phyloP scores from a whole-genome alignment of 768 basidiomycete genomes.

The Rossbeevera mucosa region DNA sequence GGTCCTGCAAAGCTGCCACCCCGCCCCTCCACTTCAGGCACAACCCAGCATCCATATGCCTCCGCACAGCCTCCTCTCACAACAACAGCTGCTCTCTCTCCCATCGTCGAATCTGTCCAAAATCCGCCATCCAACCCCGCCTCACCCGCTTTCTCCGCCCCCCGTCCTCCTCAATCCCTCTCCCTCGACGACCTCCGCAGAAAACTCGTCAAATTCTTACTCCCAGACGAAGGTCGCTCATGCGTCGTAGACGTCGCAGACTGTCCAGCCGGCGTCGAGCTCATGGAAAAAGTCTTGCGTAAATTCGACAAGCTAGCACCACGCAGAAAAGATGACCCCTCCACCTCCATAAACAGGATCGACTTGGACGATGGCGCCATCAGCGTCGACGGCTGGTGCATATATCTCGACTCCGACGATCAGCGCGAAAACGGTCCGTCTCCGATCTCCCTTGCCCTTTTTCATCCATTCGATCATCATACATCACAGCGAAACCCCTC shows the following conservation, averaged over 20 bases:
- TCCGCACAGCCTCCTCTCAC: slow-evolving; percentile 42
- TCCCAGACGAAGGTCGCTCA: slow-evolving; percentile 76
- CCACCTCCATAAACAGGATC: slow-evolving; percentile 47
- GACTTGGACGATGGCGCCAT: slow-evolving; percentile 71
- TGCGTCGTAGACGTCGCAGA: slow-evolving; percentile 78
- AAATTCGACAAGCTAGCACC: slow-evolving; percentile 72
- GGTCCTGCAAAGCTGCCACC: slow-evolving; percentile 42
- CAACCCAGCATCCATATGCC: slow-evolving; percentile 56
- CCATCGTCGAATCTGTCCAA: slow-evolving; percentile 64
- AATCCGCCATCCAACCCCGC: slow-evolving; percentile 35
- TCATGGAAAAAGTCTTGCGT: slow-evolving; percentile 82
- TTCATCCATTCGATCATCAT: neutral
- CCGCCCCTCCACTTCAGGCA: slow-evolving; percentile 40
- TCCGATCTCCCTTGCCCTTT: neutral
- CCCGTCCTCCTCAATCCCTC: slow-evolving; percentile 37
- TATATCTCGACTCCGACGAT: slow-evolving; percentile 62
- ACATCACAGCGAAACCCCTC: slow-evolving; percentile 57
- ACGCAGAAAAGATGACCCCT: slow-evolving; percentile 38
- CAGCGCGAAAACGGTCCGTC: slow-evolving; percentile 50
- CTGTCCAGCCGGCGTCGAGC: slow-evolving; percentile 77
- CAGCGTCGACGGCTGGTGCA: slow-evolving; percentile 85
- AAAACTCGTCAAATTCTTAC: slow-evolving; percentile 83
- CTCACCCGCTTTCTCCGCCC: slow-evolving; percentile 51
- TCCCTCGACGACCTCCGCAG: slow-evolving; percentile 76
- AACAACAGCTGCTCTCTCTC: slow-evolving; percentile 51